Base-by-base conservation (phyloP, 768 basidiomycete genomes). In the Panaeolus papilionaceus region DNA sequence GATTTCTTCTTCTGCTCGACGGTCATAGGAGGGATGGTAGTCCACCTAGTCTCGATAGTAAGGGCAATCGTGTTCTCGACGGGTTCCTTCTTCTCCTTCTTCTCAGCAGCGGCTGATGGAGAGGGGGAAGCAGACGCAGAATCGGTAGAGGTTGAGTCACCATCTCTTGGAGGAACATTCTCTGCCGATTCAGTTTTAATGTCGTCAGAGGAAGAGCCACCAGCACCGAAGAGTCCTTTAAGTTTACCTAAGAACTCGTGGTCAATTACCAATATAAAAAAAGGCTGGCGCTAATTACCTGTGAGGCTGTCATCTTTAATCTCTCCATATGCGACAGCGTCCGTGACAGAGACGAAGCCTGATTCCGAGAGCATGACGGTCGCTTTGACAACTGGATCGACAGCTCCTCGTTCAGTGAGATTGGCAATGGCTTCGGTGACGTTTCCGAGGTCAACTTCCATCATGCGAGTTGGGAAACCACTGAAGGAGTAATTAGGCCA, bases 371-470 rank as follows among this genome's bases (percentile, higher is more conserved):
- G 82, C 33, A 87, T 81, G 63, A 98, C 79, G 0, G 93, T 94
- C 18, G 94, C 90, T 77, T 95, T 96, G 73, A 99, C 85, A 14
- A 95, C 88, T 2, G 95, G 93, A 72, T 96, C 94, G 28, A 86
- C 77, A 11, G 89, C 92, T 9, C 93, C 93, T 1, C 88, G 86
- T 61, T 92, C 91, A 14, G 95, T 96, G 62, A 98, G 84, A 76
- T 96, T 98, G 38, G 80, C 85, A 23, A 96, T 79, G 2, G 94
- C 95, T 69, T 92, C 89, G 2, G 84, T 79, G 61, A 99, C 87
- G 39, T 92, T 94, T 33, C 75, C 77, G 67, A 98, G 83, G 18
- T 91, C 86, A 23, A 88, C 90, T 70, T 93, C 90, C 16, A 92
- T 81, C 69, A 96, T 86, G 61, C 89, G 88, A 14, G 86, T 86